phyloP scores from a whole-genome alignment of 2,329 filamentous ascomycete species.

The Colletotrichum sublineola region DNA sequence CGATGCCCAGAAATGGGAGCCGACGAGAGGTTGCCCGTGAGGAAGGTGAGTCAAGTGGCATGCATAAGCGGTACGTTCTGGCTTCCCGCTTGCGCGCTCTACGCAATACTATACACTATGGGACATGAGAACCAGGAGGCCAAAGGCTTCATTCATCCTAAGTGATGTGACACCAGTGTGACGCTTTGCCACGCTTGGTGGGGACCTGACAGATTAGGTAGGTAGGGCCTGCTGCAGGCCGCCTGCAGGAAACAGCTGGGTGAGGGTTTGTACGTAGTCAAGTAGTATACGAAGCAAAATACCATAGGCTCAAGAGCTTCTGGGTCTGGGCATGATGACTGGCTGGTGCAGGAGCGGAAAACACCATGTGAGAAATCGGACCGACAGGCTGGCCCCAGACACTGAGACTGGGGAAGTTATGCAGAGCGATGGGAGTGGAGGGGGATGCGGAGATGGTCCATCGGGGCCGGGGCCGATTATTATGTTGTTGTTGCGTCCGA shows the following conservation, averaged over 20 bases:
- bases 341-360: background rate
- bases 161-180: background rate
- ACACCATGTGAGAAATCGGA: constrained; percentile 8
- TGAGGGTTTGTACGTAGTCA: background rate
- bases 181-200: constrained; percentile 2
- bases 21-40: background rate
- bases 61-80: background rate
- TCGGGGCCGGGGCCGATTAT: background rate
- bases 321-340: background rate
- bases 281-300: background rate
- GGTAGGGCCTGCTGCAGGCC: background rate
- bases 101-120: background rate
- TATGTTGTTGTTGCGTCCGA: background rate
- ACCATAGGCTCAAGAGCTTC: background rate
- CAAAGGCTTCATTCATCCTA: background rate
- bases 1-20: background rate
- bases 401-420: constrained; percentile 12
- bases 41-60: background rate
- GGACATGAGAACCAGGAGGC: background rate
- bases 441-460: background rate
- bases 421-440: constrained; percentile 9
- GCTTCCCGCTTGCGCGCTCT: background rate
- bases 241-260: background rate
- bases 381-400: constrained; percentile 9
- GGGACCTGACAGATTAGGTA: background rate